Percentiles rank a stretch among this genome's conserved stretches.
Evolutionary conservation across 352 stramenopile species (phyloP).

Genomic region (Phytopythium delawarense): DNA sequence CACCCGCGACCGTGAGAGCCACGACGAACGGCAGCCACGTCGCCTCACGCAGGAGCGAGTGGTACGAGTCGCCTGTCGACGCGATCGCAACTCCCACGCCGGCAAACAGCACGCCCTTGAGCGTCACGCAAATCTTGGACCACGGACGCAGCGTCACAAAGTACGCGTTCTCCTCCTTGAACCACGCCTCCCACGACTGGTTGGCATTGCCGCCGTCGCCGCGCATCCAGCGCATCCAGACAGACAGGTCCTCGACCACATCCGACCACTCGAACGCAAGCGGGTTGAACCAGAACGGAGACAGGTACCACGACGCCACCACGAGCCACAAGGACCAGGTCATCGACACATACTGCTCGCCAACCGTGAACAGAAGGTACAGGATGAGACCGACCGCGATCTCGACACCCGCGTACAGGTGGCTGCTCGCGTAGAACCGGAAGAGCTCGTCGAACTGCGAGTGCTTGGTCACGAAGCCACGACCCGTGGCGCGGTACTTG

Average conservation of each 20-base stretch:
- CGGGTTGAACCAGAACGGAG: slow-evolving; percentile 98
- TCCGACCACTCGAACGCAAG: slow-evolving; percentile 96
- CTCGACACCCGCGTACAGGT: slow-evolving; percentile 96
- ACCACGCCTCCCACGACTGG: slow-evolving; percentile 96
- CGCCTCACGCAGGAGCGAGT: slow-evolving; percentile 46
- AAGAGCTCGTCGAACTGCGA: slow-evolving; percentile 97
- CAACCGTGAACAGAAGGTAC: slow-evolving; percentile 92
- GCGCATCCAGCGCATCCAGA: slow-evolving; percentile 94
- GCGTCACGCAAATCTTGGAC: slow-evolving; percentile 89
- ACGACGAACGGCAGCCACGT: slow-evolving; percentile 63
- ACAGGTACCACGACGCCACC: slow-evolving; percentile 77
- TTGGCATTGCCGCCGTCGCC: slow-evolving; percentile 89
- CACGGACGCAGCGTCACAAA: slow-evolving; percentile 86
- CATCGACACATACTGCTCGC: slow-evolving; percentile 95
- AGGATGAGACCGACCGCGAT: slow-evolving; percentile 90
- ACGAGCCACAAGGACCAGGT: slow-evolving; percentile 98
- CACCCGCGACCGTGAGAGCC: slow-evolving; percentile 36
- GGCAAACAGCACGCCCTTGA: slow-evolving; percentile 89
- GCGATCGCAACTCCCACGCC: slow-evolving; percentile 85
- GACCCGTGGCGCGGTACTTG: slow-evolving; percentile 97
- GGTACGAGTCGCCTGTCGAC: slow-evolving; percentile 63
- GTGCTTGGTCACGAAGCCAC: slow-evolving; percentile 99
- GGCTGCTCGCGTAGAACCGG: slow-evolving; percentile 97
- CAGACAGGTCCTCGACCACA: slow-evolving; percentile 84
- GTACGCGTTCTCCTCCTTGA: slow-evolving; percentile 94